Base-by-base conservation (phyloP, 768 basidiomycete genomes). In the Lyophyllum atratum region DNA sequence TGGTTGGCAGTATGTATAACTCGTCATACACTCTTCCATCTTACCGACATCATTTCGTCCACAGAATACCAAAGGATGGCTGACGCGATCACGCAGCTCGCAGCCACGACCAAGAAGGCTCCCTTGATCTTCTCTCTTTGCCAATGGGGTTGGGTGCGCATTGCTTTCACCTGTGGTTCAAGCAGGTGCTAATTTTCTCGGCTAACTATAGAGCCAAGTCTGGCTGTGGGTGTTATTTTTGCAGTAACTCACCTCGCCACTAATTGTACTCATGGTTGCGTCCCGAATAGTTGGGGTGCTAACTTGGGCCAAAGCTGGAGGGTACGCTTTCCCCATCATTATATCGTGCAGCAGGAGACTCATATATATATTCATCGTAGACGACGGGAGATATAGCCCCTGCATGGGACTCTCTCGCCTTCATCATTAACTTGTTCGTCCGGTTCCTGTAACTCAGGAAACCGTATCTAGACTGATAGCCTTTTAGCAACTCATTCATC, bases 281-380 rank as follows among this genome's bases (percentile, higher is more conserved):
- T 39, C 4, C 6, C 24, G 10, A 25, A 21, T 47, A 74, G 72
- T 50, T 86, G 87, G 86, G 84, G 80, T 7, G 78, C 72, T 49
- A 72, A 68, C n/a, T 69, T 82, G 39, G 85, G 85, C 0, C 87
- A 88, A 60, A 86, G 84, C 66, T 88, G 87, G 87, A 72, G 87
- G 70, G 48, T 49, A 21, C n/a, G 31, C 21, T 19, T 49, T 26
- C 8, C 26, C 5, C 21, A 14, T 19, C 25, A 3, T 17, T 15
- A 17, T n/a, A 19, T 34, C 22, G 4, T 28, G n/a, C 17, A 11
- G 42, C 39, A 29, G 29, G 21, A 4, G 34, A 42, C 33, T 37
- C 28, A 48, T 59, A 33, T 59, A 55, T 54, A 33, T 15, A 33
- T 34, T 50, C 24, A 49, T 19, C n/a, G 17, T 24, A 85, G 85